Evolutionary conservation across 2,329 filamentous ascomycete species (phyloP), one percentile per base, ranked within the genome.

Genomic region (Aspergillus quadricinctus): DNA sequence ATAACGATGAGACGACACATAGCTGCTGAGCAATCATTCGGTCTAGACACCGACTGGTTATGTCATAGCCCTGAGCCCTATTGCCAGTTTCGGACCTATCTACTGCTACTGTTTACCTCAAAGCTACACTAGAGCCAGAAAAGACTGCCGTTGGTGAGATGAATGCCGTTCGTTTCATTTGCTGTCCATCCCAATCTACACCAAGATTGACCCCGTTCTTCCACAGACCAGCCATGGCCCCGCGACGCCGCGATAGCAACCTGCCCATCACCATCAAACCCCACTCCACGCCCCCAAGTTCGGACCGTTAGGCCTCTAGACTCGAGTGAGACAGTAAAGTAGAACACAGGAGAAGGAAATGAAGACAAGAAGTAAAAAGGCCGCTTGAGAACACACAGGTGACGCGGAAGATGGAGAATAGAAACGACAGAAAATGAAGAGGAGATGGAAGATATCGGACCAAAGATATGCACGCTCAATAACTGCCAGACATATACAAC

Each of bases 391-490:
- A 53, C 23, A 53, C 29, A 57, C 54, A 43, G 55, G 53, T 27
- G 49, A 41, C 50, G 40, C 27, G 40, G 43, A 52, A 56, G 52
- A 40, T 50, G 55, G 51, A 23, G 23, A 58, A 41, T 54, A 54
- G 21, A 58, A 52, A 52, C 48, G 31, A 57, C 48, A 51, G 57
- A 48, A 58, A 59, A 54, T 56, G 56, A 57, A 61, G 57, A 53
- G 62, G 51, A 64, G 57, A 61, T 56, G 58, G 57, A 60, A 58
- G 59, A 55, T 52, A 59, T 52, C 56, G 50, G 51, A 61, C 55
- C 50, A 60, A 57, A 55, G 45, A 61, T 62, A 72, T 72, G 70
- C 70, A 72, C 71, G 72, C 71, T 73, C 63, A 71, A 69, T 64
- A 72, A 69, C 61, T 66, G 62, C 63, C 69, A 64, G 61, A 65